Base-by-base conservation (phyloP, 768 basidiomycete genomes). In the Podaxis sp. region DNA sequence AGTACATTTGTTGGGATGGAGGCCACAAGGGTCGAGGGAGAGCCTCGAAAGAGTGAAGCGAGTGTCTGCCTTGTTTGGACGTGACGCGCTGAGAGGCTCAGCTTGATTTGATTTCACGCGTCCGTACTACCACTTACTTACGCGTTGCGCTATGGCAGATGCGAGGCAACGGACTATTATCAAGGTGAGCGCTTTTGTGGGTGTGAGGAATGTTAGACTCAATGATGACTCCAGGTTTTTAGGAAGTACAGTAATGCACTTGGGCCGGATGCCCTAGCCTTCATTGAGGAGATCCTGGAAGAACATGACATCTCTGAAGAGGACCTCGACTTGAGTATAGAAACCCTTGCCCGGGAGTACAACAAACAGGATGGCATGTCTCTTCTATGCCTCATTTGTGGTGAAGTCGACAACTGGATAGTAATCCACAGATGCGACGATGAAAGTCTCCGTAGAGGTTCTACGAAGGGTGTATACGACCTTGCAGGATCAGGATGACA, bases 221-320 rank as follows among this genome's bases (percentile, higher is more conserved):
- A 55, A 46, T 1, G 6, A 16, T 25, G 13, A 51, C 57, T 44
- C n/a, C 63, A 93, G 90, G 88, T 91, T 47, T 93, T 93, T 69
- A 81, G 91, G 54, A 94, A 94, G 73, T 93, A 91, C 70, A 91
- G 90, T 67, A 90, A 93, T 67, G 90, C 93, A 9, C 79, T 95
- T 5, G 89, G 92, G 0, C 88, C 93, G 4, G 90, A 93, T 57
- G 85, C 86, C 7, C 74, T 92, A 23, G 80, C 83, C 42, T 82
- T 89, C 64, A 70, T 94, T 14, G 90, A 93, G 67, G 78, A 82
- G 11, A 83, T 95, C 38, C 74, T 93, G 16, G 82, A 85, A 50
- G 74, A 80, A 61, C 88, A 93, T 71, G 86, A 89, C 51, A 89
- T 95, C 50, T 69, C 77, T 2, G 84, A 87, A 54, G 80, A 84